phyloP scores from a whole-genome alignment of 371 early-diverging fungal genomes.

The Homolaphlyctis polyrhiza region DNA sequence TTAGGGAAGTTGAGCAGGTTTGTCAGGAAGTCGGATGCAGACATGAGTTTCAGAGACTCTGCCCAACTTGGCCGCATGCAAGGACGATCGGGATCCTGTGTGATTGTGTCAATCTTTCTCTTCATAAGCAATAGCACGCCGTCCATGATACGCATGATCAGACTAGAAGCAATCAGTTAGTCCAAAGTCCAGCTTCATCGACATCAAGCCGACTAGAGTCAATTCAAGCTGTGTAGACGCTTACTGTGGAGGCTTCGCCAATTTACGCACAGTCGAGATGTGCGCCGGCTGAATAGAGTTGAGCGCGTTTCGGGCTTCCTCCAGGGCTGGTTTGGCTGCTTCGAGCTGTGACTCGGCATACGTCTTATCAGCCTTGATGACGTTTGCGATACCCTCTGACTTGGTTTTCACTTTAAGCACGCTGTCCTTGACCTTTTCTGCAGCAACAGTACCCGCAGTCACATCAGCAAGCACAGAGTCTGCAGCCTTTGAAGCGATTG shows the following conservation, averaged over 20 bases:
- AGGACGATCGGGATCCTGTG: slow-evolving; percentile 55
- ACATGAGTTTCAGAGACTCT: slow-evolving; percentile 57
- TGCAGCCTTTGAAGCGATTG: slow-evolving; percentile 52
- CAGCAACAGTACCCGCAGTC: slow-evolving; percentile 46
- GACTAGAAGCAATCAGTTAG: too few relatives aligned
- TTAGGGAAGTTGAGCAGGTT: slow-evolving; percentile 51
- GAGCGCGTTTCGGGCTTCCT: slow-evolving; percentile 52
- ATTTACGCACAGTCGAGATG: slow-evolving; percentile 56
- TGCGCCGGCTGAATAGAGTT: slow-evolving; percentile 62
- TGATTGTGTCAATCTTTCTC: slow-evolving; percentile 39
- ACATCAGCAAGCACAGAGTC: slow-evolving; percentile 55
- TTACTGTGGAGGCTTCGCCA: slow-evolving; percentile 64
- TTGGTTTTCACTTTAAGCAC: slow-evolving; percentile 59
- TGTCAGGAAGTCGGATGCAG: slow-evolving; percentile 47
- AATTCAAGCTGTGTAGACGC: too few relatives aligned
- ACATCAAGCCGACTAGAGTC: too few relatives aligned
- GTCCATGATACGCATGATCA: slow-evolving; percentile 65
- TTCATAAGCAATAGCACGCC: slow-evolving; percentile 52
- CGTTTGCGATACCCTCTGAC: slow-evolving; percentile 53
- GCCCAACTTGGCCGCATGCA: slow-evolving; percentile 54
- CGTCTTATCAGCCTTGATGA: slow-evolving; percentile 52
- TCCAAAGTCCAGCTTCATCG: too few relatives aligned
- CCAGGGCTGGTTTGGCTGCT: slow-evolving; percentile 59
- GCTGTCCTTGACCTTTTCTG: slow-evolving; percentile 58
- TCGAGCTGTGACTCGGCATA: slow-evolving; percentile 53